These are phyloP conservation scores for Trypanosoma conorhini DNA, from an alignment of 208 protist genomes.

Conservation along the genomic window DNA sequence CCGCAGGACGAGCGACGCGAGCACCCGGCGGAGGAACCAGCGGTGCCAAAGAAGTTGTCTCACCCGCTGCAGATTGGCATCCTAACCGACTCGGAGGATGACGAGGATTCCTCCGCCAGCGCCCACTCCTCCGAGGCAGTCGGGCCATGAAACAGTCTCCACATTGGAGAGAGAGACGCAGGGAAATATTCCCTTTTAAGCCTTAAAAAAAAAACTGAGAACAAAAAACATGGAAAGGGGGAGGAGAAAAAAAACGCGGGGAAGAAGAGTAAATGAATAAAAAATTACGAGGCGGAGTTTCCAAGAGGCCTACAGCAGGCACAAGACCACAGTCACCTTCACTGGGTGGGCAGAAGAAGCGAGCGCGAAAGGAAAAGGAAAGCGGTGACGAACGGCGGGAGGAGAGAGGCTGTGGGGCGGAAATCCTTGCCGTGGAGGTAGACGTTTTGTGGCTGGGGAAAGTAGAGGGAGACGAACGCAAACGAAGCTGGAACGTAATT, in stretches of 20 bases:
- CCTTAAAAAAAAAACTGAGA: no score
- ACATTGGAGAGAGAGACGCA: neutral
- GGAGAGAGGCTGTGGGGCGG: neutral
- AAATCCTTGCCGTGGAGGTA: neutral
- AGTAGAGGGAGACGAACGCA: neutral
- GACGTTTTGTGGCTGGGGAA: neutral
- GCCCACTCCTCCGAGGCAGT: neutral
- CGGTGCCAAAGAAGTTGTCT: constrained; percentile 5
- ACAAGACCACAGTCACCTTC: neutral
- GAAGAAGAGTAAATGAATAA: neutral
- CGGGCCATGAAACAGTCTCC: neutral
- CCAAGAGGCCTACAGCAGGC: neutral
- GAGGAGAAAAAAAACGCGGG: neutral
- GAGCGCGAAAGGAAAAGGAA: neutral
- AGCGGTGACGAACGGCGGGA: neutral
- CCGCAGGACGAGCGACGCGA: neutral
- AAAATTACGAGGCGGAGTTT: neutral
- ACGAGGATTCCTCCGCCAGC: constrained; percentile 21
- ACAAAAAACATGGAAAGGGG: neutral
- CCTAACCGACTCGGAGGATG: constrained; percentile 63
- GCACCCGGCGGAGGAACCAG: neutral
- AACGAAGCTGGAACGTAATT: neutral
- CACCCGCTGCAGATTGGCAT: constrained; percentile 50
- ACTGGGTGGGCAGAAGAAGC: neutral
- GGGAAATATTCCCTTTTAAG: no score